Base-by-base conservation (phyloP, 192 early-diverging fungal genomes). In the Coemansia sp. region DNA sequence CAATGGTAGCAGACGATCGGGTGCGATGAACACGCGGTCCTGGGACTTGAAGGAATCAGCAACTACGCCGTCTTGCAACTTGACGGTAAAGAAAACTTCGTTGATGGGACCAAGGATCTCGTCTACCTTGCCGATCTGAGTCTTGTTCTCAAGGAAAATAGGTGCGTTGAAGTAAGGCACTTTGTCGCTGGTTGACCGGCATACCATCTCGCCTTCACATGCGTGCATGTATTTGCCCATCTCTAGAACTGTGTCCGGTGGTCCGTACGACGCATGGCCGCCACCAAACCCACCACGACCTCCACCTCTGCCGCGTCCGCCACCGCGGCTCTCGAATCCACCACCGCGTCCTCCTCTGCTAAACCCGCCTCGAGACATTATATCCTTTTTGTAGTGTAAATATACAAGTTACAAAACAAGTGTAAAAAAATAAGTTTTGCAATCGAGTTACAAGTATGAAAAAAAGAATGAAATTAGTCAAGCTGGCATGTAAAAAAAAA, bases 111-210 rank as follows among this genome's bases (percentile, higher is more conserved):
- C 97, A 36, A 99, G 87, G 70, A 99, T 98, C 81, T 99, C 97
- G 68, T 99, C 97, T 6, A 99, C 96, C 76, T 99, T 98, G 73
- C 97, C 97, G 74, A 99, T 97, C 83, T 95, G 95, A 62, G 92
- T 93, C 88, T 99, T 99, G 88, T 98, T 97, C 76, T 98, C 94
- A 38, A 97, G 88, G 87, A 90, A 99, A 67, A 99, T 96, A 52
- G 97, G 96, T 2, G 97, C 97, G 76, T 98, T 99, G 88, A 99
- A 99, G 86, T 97, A 99, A 27, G 97, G 97, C 72, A 99, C 92
- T 81, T 99, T 93, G 55, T 84, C 69, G 84, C 93, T 95, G 66
- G 90, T 92, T 33, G 92, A 94, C 70, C 87, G 88, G 85, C 95
- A 98, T 36, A 99, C 96, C 88, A 98, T 95, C 84, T 99, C 95